Evolutionary conservation across 2,329 filamentous ascomycete genomes (phyloP).

Genomic region (Albifimbria verrucaria): DNA sequence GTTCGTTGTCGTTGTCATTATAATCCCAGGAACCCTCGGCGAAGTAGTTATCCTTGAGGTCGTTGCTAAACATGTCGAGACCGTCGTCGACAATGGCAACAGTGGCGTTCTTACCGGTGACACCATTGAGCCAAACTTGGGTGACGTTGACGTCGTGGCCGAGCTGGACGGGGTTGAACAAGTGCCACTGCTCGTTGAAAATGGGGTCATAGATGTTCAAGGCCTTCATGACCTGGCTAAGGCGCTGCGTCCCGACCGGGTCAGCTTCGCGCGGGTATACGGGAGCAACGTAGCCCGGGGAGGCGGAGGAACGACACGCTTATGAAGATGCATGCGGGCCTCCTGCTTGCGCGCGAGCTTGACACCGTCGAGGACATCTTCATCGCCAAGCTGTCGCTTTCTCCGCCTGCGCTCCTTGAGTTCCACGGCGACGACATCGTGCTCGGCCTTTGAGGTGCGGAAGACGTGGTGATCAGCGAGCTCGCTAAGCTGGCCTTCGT

Average conservation of each 20-base stretch:
- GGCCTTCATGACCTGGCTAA: conserved; percentile 57
- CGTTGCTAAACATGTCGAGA: conserved; percentile 90
- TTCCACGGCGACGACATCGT: conserved; percentile 56
- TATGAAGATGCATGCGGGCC: conserved; percentile 49
- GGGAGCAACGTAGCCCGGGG: conserved; percentile 23
- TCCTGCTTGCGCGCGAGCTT: conserved; percentile 74
- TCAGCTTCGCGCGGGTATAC: conserved; percentile 14
- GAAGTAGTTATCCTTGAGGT: conserved; percentile 92
- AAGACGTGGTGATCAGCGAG: conserved; percentile 84
- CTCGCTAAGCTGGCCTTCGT: conserved; percentile 78
- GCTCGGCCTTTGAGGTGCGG: conserved; percentile 61
- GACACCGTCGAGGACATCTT: conserved; percentile 68
- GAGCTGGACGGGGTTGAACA: conserved; percentile 75
- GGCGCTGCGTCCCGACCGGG: conserved; percentile 49
- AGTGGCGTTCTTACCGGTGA: conserved; percentile 84
- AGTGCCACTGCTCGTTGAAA: conserved; percentile 92
- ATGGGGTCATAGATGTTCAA: conserved; percentile 86
- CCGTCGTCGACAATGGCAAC: conserved; percentile 96
- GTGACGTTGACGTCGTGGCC: conserved; percentile 98
- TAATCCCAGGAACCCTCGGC: conserved; percentile 92
- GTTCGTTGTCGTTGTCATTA: conserved; percentile 78
- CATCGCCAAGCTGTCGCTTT: conserved; percentile 53
- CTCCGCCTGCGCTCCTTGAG: conserved; percentile 54
- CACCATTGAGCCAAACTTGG: conserved; percentile 82
- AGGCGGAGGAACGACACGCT: conserved; percentile 43